Conservation (phyloP, 805 yeast genomes). For the Dipodascopsis uninucleata region DNA sequence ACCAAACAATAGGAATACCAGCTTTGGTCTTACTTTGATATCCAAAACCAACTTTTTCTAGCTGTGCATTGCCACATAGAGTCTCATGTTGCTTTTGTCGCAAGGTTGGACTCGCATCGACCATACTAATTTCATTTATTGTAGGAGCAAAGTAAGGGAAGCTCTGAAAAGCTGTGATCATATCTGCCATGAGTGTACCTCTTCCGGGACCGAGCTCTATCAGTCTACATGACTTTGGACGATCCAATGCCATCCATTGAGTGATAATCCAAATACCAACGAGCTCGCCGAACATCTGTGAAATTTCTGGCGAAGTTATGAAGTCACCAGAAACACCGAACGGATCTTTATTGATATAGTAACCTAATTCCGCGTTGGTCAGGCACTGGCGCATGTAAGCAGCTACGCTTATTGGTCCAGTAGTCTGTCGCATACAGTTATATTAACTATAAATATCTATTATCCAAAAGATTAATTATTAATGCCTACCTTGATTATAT, state of each 20-base stretch:
- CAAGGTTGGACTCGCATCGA: conserved; percentile 70
- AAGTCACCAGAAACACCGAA: conserved; percentile 69
- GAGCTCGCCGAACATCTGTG: conserved; percentile 83
- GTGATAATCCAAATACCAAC: conserved; percentile 63
- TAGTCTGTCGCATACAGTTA: conserved; percentile 39
- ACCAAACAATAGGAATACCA: conserved; percentile 48
- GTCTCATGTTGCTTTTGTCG: conserved; percentile 51
- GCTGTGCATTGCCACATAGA: conserved; percentile 42
- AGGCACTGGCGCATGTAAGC: conserved; percentile 78
- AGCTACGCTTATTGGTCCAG: conserved; percentile 74
- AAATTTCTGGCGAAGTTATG: conserved; percentile 80
- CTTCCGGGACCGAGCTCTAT: conserved; percentile 84
- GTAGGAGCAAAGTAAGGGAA: conserved; percentile 37
- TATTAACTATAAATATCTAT: background rate
- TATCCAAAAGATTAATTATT: background rate
- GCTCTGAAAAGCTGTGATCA: conserved; percentile 38
- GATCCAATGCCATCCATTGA: conserved; percentile 55
- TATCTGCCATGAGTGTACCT: conserved; percentile 73
- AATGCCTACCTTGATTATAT: conserved; percentile 32
- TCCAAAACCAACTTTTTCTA: conserved; percentile 35
- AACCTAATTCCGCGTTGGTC: conserved; percentile 72
- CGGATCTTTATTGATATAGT: conserved; percentile 75
- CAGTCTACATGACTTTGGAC: conserved; percentile 49
- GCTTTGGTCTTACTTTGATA: conserved; percentile 45
- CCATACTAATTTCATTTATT: conserved; percentile 45